Base-by-base conservation (phyloP, 805 yeast species). In the Candida xiaguanensis region DNA sequence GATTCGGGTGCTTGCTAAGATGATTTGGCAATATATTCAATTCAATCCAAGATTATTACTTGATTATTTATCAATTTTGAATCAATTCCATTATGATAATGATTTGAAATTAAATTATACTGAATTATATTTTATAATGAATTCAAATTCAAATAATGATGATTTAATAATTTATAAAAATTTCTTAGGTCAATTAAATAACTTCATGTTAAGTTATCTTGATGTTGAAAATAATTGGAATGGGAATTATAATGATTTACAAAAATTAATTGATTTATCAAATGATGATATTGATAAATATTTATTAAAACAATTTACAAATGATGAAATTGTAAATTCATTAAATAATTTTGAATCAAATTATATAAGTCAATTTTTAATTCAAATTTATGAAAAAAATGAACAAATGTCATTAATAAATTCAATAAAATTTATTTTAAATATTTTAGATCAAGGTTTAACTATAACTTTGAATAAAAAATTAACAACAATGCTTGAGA, bases 391-490 rank as follows among this genome's bases (percentile, higher is more conserved):
- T 13, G 23, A 28, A n/a, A 5, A 15, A 4, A 12, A 26, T 8
- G 34, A 36, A 12, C 2, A 3, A 2, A 13, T 18, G 3, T 11
- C 31, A 8, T 38, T 46, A 14, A 34, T 31, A 11, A 27, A 37
- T 14, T 36, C 56, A 3, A 23, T 54, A n/a, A 40, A 46, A 22
- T 48, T 53, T 26, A 30, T 58, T 16, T 40, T 59, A 16, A 55
- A 56, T 34, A 18, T 47, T 8, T 38, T 59, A 22, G 61, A 59
- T 31, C 58, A 56, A 20, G 53, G 52, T 5, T 36, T 23, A 6
- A 16, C 34, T 3, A 5, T 14, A 7, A 34, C 28, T 14, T 34
- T 38, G 25, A 34, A 24, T 13, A 15, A n/a, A n/a, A 3, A 11
- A 25, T 8, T 38, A 7, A n/a, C 26, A 9, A 18, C 28, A 4